These are phyloP conservation scores for Suillus clintonianus DNA, from an alignment of 768 basidiomycete genomes.

Conservation along the genomic window DNA sequence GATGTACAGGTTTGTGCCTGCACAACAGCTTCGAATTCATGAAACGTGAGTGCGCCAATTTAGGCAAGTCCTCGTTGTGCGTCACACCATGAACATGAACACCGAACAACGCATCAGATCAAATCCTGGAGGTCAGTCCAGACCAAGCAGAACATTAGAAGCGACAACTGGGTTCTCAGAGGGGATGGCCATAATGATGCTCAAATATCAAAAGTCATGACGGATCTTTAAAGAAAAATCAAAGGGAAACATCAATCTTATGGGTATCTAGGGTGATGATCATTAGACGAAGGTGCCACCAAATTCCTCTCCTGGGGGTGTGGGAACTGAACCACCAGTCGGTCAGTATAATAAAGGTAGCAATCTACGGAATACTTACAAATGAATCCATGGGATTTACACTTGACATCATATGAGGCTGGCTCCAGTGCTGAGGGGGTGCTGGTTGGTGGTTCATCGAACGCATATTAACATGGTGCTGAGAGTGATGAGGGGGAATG, in stretches of 20 bases:
- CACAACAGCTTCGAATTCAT: slow-evolving; percentile 36
- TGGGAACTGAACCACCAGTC: slow-evolving; percentile 34
- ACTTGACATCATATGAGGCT: slow-evolving; percentile 44
- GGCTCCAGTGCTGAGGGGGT: slow-evolving; percentile 52
- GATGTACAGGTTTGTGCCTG: slow-evolving; percentile 34
- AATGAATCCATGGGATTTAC: slow-evolving; percentile 63
- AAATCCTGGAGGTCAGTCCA: slow-evolving; percentile 39
- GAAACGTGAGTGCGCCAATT: slow-evolving; percentile 35
- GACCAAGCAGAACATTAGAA: slow-evolving; percentile 42
- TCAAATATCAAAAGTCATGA: slow-evolving; percentile 47
- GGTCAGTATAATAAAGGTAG: slow-evolving; percentile 7
- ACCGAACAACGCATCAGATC: slow-evolving; percentile 42
- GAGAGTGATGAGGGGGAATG: slow-evolving; percentile 27
- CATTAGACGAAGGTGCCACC: slow-evolving; percentile 49
- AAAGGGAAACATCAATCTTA: slow-evolving; percentile 37
- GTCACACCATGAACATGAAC: slow-evolving; percentile 33
- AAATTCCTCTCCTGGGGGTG: slow-evolving; percentile 48
- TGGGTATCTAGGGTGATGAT: slow-evolving; percentile 53
- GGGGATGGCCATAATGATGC: slow-evolving; percentile 47
- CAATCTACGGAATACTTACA: slow-evolving; percentile 43
- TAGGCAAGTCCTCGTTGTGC: slow-evolving; percentile 28
- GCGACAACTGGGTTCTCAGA: slow-evolving; percentile 46
- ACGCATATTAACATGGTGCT: slow-evolving; percentile 46
- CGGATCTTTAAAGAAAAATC: slow-evolving; percentile 36
- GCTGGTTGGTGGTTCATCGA: slow-evolving; percentile 49